Conservation (phyloP, 805 yeast genomes). For the Hanseniaspora valbyensis region DNA sequence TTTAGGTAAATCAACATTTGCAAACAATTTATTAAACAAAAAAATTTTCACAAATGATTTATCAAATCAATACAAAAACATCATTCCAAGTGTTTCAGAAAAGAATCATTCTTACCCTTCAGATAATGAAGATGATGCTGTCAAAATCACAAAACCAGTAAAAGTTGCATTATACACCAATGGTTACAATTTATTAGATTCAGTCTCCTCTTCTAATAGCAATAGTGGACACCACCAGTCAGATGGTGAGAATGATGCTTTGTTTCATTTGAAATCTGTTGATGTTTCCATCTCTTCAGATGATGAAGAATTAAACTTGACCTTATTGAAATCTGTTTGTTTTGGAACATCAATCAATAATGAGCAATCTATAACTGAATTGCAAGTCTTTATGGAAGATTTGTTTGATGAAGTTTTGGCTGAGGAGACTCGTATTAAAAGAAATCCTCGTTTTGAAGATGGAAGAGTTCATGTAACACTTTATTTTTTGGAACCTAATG, state of each 20-base stretch:
- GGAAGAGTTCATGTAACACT: conserved; percentile 64
- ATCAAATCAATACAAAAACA: conserved; percentile 17
- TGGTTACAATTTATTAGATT: conserved; percentile 25
- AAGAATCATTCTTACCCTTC: conserved; percentile 28
- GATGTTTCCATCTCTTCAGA: conserved; percentile 23
- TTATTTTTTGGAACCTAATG: conserved; percentile 64
- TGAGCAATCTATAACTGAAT: conserved; percentile 53
- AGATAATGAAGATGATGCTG: conserved; percentile 19
- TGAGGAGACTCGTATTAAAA: conserved; percentile 74
- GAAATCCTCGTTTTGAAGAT: conserved; percentile 76
- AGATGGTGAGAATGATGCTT: conserved; percentile 20
- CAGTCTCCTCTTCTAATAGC: conserved; percentile 18
- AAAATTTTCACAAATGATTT: conserved; percentile 51
- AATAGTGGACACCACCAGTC: too few species aligned
- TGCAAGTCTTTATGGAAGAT: conserved; percentile 56
- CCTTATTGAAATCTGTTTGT: conserved; percentile 61
- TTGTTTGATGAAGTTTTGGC: conserved; percentile 70
- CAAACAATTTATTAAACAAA: conserved; percentile 55
- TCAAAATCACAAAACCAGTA: conserved; percentile 26
- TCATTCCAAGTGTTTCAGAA: not conserved
- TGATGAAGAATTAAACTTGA: conserved; percentile 40
- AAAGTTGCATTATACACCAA: conserved; percentile 46
- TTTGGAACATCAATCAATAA: conserved; percentile 72
- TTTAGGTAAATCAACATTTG: conserved; percentile 66
- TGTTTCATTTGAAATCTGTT: conserved; percentile 16